phyloP scores from a whole-genome alignment of 306 rosid genomes.

The Luffa aegyptiaca region DNA sequence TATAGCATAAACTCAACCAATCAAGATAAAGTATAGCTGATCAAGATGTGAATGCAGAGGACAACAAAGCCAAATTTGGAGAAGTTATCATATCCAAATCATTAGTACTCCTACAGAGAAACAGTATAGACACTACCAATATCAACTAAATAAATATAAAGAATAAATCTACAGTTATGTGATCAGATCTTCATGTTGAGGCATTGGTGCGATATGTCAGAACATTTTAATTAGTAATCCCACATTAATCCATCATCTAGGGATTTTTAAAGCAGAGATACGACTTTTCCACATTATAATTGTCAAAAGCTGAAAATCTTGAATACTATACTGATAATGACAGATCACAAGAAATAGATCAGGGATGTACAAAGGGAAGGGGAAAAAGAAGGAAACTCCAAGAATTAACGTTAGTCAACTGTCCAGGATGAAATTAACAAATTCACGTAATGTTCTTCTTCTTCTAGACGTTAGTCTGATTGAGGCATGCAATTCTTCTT shows the following conservation, averaged over 20 bases:
- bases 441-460: neutral
- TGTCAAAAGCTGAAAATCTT: neutral
- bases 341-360: neutral
- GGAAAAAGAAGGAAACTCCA: neutral
- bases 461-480: neutral
- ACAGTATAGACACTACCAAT: neutral
- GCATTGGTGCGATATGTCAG: neutral
- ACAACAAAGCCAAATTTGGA: neutral
- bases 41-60: neutral
- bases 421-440: neutral
- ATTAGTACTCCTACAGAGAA: neutral
- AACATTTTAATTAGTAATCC: neutral
- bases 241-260: neutral
- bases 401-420: neutral
- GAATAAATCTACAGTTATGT: neutral
- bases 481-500: neutral
- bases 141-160: neutral
- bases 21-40: constrained; percentile 1
- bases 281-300: neutral
- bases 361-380: neutral
- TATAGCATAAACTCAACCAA: constrained; percentile 13
- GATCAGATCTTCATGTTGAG: neutral
- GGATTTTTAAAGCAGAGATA: neutral
- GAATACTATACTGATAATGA: neutral
- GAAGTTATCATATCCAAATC: neutral